phyloP scores from a whole-genome alignment of 1,284 basidiomycete species.

The Trichosporon asahii region DNA sequence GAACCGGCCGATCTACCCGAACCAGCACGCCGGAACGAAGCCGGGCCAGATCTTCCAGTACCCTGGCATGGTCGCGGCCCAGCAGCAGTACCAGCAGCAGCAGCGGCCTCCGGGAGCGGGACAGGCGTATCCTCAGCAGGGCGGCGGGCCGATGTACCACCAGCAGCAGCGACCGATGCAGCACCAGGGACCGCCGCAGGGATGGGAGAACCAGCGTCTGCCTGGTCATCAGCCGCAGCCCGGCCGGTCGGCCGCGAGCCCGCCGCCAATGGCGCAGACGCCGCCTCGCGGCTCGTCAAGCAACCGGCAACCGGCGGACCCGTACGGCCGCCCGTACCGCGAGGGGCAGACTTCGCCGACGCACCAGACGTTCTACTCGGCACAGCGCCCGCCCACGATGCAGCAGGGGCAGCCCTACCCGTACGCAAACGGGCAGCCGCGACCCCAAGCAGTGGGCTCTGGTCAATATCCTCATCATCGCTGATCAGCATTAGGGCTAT shows the following conservation, averaged over 20 bases:
- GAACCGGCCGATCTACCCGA: conserved; percentile 20
- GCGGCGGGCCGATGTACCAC: background rate
- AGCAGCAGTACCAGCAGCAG: conserved; percentile 20
- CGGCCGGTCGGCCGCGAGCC: background rate
- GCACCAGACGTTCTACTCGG: conserved; percentile 19
- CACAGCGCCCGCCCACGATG: conserved; percentile 4
- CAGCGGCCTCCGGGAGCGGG: conserved; percentile 14
- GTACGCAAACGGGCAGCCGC: conserved; percentile 12
- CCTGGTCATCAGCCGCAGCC: background rate
- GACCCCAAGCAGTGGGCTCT: conserved; percentile 19
- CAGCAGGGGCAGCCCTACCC: conserved; percentile 15
- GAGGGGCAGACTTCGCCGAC: conserved; percentile 20
- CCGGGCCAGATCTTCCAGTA: conserved; percentile 51
- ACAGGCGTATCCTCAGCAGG: conserved; percentile 19
- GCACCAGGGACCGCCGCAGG: conserved; percentile 25
- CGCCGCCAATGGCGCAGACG: conserved; percentile 10
- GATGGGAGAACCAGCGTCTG: conserved; percentile 6
- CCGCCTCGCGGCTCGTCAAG: conserved; percentile 21
- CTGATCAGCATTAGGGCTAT: conserved; percentile 2
- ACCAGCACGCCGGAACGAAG: conserved; percentile 34
- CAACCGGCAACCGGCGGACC: conserved; percentile 10
- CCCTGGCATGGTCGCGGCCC: conserved; percentile 25
- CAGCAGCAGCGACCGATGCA: conserved; percentile 29
- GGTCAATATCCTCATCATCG: conserved; percentile 27
- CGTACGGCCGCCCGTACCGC: conserved; percentile 14